Percentiles rank a stretch among this genome's conserved stretches.
These are phyloP conservation scores for Tulasnella sp. DNA, from an alignment of 768 basidiomycete genomes.

Conservation along the genomic window DNA sequence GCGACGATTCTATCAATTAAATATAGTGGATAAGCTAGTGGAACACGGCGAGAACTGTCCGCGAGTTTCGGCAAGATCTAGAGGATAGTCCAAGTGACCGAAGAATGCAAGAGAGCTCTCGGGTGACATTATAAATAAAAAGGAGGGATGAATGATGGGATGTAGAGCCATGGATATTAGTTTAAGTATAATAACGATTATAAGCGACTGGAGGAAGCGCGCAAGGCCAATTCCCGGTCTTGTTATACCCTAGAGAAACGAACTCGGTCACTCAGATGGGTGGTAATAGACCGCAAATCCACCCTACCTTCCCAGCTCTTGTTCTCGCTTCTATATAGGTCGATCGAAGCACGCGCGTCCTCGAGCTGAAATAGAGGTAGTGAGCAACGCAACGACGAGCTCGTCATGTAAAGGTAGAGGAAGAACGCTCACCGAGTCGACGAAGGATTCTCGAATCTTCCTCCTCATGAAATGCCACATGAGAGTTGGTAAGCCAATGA, in stretches of 20 bases:
- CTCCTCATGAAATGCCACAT: slow-evolving; percentile 80
- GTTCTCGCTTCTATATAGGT: slow-evolving; percentile 19
- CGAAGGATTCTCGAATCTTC: slow-evolving; percentile 65
- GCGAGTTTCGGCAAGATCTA: background rate
- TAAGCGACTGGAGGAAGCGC: slow-evolving; percentile 23
- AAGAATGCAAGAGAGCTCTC: no score
- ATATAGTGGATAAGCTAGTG: background rate
- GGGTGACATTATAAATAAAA: no score
- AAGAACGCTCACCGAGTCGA: slow-evolving; percentile 59
- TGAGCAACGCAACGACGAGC: background rate
- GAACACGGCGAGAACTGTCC: background rate
- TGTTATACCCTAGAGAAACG: background rate
- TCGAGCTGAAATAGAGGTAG: slow-evolving; percentile 50
- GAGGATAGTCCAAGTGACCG: background rate
- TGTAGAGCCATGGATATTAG: background rate
- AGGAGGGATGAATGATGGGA: background rate
- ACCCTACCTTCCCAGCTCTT: slow-evolving; percentile 23
- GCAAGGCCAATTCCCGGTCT: slow-evolving; percentile 21
- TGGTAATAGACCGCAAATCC: background rate
- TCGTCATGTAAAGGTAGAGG: background rate
- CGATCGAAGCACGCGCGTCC: slow-evolving; percentile 55
- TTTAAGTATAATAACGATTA: slow-evolving; percentile 20
- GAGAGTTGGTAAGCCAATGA: slow-evolving; percentile 71
- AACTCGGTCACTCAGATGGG: background rate
- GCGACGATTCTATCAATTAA: background rate